Evolutionary conservation across 805 yeast species (phyloP), one percentile per base, ranked within the genome.

Genomic region (Starmerella scarabaei): DNA sequence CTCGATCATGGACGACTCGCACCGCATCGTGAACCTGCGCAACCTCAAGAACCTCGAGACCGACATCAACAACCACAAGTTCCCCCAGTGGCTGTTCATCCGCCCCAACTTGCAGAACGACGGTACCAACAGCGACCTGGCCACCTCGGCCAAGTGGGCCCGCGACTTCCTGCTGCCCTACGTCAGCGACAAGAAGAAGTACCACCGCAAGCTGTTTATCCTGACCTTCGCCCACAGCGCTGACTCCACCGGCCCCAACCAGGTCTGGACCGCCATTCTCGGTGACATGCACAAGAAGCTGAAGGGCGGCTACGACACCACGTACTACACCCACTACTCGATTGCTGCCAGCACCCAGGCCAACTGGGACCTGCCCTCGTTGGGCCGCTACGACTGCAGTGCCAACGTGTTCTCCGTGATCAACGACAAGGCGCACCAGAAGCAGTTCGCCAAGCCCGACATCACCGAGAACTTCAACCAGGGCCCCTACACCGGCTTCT

Each of bases 51-150:
- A 60, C 45, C 65, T 70, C 51, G 50, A 64, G 44, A 46, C 49
- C 30, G 75, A 70, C 50, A 51, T 66, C 43, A 53, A 52, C 27
- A 52, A 58, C 49, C 52, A 66, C 47, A 50, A 55, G 36, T 58
- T 69, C 48, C 74, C 75, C 33, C 75, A 71, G 61, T 71, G 70
- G 69, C 48, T 61, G 46, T 62, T 69, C 60, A 63, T 71, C 54
- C 70, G 74, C 32, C 75, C 75, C 42, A 69, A 70, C 59, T 64
- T 68, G 68, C 58, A 70, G 43, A 61, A 68, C 56, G 73, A 71
- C 53, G 75, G 73, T 34, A 71, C 71, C 45, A 72, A 67, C 55
- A 49, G 68, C 31, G 67, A 62, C 49, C 63, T 71, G 40, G 62
- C 60, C 40, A 60, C 63, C 36, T 66, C 73, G 18, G 69, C 70